Evolutionary conservation across 129 eudicot species (phyloP), one percentile per base, ranked within the genome.

Genomic region (Deinandra increscens): DNA sequence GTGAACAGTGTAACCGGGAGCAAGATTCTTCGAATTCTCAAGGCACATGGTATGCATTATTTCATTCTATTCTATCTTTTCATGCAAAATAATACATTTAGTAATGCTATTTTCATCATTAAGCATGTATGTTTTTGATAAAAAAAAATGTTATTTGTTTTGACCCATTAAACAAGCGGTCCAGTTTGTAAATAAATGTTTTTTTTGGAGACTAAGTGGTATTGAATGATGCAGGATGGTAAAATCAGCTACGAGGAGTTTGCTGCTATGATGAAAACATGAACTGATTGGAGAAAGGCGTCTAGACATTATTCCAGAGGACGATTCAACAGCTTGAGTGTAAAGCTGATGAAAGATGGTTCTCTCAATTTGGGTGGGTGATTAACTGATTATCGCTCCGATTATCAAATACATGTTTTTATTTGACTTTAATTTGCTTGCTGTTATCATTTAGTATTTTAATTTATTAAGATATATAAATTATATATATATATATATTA

Each of bases 231-330:
- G 79, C 84, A 89, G 96, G 96, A 89, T 70, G 96, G 96, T 5
- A 71, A 58, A 45, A 88, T 88, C 65, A 86, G 96, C 64, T 89
- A 85, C 14, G 92, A 89, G 33, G 96, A 88, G 81, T 88, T 88
- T 76, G 96, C 78, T 9, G 87, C 89, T 50, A 88, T 88, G 96
- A 88, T 88, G 96, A 88, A 85, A 77, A 83, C 91, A 3, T 91
- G 96, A 43, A 88, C 96, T 8, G 96, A 88, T 66, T 88, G 91
- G 95, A 88, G 91, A 83, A 88, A 88, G 68, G 95, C 95, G 31
- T 88, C 95, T 38, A 81, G 95, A 56, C 95, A 85, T 74, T 88
- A 88, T 78, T 88, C 95, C 0, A 82, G 91, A 73, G 91, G 91
- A 37, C 68, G 91, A 76, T 85, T 88, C 50, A 88, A 88, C 49